These are phyloP conservation scores for Jamesozyma piceae DNA, from an alignment of 805 yeast species.

Conservation along the genomic window DNA sequence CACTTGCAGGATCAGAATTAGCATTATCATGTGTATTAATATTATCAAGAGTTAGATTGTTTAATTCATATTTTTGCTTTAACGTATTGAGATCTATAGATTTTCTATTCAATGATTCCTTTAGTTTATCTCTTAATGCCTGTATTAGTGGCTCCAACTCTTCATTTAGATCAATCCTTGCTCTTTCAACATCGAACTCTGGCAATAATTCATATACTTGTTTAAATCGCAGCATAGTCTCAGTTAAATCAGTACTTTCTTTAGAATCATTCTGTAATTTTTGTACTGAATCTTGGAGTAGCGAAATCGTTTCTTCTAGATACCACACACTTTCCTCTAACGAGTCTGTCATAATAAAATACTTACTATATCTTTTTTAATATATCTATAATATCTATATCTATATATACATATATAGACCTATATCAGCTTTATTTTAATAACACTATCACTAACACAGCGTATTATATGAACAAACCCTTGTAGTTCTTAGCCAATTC, in stretches of 20 bases:
- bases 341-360: constrained; percentile 17
- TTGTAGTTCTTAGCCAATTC: too few relatives aligned
- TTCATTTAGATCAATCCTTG: constrained; percentile 26
- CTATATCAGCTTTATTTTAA: too few relatives aligned
- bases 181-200: constrained; percentile 29
- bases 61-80: constrained; percentile 24
- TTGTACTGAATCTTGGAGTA: constrained; percentile 17
- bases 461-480: too few relatives aligned
- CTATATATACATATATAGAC: too few relatives aligned
- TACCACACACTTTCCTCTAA: constrained; percentile 17
- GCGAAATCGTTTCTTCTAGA: constrained; percentile 15
- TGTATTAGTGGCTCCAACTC: constrained; percentile 27
- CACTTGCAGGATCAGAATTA: constrained; percentile 3
- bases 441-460: too few relatives aligned
- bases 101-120: constrained; percentile 18
- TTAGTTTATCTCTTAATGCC: constrained; percentile 20
- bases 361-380: background rate
- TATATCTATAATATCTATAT: background rate
- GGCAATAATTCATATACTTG: constrained; percentile 26
- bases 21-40: constrained; percentile 6
- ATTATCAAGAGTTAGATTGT: constrained; percentile 20
- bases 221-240: constrained; percentile 19
- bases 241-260: constrained; percentile 17
- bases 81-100: constrained; percentile 24
- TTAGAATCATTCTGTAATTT: constrained; percentile 12